phyloP scores from a whole-genome alignment of 371 early-diverging fungal species.

The Blyttiomyces sp. region DNA sequence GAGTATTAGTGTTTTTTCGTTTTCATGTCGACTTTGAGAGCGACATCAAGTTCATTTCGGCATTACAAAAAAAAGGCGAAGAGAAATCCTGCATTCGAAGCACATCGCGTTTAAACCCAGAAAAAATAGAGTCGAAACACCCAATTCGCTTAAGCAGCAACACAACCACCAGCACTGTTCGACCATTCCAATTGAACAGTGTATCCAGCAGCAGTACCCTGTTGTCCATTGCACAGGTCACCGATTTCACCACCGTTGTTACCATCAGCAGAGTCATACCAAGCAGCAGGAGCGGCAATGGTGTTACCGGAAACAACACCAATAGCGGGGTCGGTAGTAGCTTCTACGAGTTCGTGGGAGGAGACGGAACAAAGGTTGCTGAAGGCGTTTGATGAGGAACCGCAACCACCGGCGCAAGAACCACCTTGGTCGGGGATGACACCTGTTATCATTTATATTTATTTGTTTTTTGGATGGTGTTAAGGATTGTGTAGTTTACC shows the following conservation, averaged over 20 bases:
- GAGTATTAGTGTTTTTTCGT: too few species aligned
- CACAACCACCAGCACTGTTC: conserved; percentile 3
- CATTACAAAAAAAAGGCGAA: too few species aligned
- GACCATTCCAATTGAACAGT: conserved; percentile 18
- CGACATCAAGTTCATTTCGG: too few species aligned
- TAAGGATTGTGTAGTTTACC: too few species aligned
- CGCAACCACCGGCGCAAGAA: conserved; percentile 14
- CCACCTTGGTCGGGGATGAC: conserved; percentile 25
- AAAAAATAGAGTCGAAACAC: too few species aligned
- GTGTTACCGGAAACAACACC: conserved; percentile 3
- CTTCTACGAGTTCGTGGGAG: conserved; percentile 15
- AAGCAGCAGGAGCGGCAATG: conserved; percentile 17
- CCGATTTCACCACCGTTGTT: conserved; percentile 8
- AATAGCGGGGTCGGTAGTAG: conserved; percentile 11
- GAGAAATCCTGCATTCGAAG: too few species aligned
- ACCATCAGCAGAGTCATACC: conserved; percentile 13
- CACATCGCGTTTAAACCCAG: too few species aligned
- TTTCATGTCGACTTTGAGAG: too few species aligned
- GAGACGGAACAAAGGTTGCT: conserved; percentile 16
- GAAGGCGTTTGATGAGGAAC: not conserved
- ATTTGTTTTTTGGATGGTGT: too few species aligned
- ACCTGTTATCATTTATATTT: too few species aligned
- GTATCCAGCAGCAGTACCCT: conserved; percentile 6
- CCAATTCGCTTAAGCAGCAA: too few species aligned
- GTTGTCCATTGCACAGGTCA: conserved; percentile 1